A percentile compares a stretch with the other conserved stretches of the same genome.
phyloP scores from a whole-genome alignment of 1,139 yeast species.

The Debaryomyces psychrophilus region DNA sequence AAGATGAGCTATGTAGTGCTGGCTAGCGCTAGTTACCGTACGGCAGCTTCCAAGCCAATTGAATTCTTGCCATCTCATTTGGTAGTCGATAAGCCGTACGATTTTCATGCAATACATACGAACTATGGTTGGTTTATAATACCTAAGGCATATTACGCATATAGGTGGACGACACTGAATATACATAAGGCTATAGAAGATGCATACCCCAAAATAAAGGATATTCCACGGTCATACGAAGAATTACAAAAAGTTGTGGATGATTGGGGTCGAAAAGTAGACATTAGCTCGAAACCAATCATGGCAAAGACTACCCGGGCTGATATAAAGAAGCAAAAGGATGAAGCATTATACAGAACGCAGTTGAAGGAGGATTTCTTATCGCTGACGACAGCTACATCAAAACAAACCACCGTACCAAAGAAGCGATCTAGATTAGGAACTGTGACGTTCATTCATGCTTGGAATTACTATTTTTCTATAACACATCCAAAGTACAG shows the following conservation, averaged over 20 bases:
- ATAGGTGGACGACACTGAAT: conserved; percentile 31
- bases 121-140: conserved; percentile 31
- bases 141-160: conserved; percentile 29
- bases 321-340: conserved; percentile 21
- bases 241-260: conserved; percentile 26
- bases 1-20: background rate
- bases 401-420: background rate
- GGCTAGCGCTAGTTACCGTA: conserved; percentile 11
- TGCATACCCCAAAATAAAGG: conserved; percentile 16
- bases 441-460: conserved; percentile 32
- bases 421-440: conserved; percentile 12
- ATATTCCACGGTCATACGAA: conserved; percentile 7
- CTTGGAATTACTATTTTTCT: conserved; percentile 39
- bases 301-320: conserved; percentile 22
- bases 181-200: conserved; percentile 15
- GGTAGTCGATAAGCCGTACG: conserved; percentile 15
- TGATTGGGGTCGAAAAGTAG: conserved; percentile 27
- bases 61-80: conserved; percentile 7
- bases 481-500: conserved; percentile 20
- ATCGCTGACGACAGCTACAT: conserved; percentile 1
- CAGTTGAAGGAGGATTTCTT: conserved; percentile 26
- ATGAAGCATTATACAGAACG: conserved; percentile 25
- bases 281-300: conserved; percentile 23
- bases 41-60: conserved; percentile 7
- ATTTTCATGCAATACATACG: conserved; percentile 15